These are phyloP conservation scores for Mortierella antarctica DNA, from an alignment of 192 early-diverging fungal genomes.

Conservation along the genomic window DNA sequence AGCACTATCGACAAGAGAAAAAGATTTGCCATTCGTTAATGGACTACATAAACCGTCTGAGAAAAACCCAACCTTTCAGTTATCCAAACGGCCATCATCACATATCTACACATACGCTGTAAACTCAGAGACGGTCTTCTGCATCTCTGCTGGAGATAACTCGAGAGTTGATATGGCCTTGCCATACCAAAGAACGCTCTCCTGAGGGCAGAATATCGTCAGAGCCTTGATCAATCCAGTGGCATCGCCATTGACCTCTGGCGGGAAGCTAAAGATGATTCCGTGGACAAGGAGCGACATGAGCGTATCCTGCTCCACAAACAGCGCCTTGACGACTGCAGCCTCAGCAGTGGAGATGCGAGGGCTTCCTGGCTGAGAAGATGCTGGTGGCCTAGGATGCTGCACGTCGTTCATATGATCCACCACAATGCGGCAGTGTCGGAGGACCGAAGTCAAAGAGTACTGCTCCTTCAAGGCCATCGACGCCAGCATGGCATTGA, in stretches of 20 bases:
- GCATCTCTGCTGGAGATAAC: slow-evolving; percentile 56
- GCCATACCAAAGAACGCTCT: slow-evolving; percentile 62
- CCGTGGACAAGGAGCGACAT: slow-evolving; percentile 64
- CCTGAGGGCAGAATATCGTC: slow-evolving; percentile 58
- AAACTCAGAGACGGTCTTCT: slow-evolving; percentile 66
- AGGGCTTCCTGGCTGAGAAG: slow-evolving; percentile 5
- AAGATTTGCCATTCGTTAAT: not conserved
- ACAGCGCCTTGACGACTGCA: slow-evolving; percentile 50
- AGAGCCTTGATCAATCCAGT: slow-evolving; percentile 61
- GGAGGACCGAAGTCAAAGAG: slow-evolving; percentile 61
- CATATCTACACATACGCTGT: slow-evolving; percentile 58
- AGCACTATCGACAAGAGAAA: slow-evolving; percentile 51
- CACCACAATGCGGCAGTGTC: slow-evolving; percentile 60
- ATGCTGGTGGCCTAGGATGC: slow-evolving; percentile 19
- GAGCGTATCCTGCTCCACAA: slow-evolving; percentile 58
- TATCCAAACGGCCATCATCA: not conserved
- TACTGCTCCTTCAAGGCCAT: slow-evolving; percentile 63
- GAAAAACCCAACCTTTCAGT: too few species aligned
- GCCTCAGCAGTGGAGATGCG: slow-evolving; percentile 35
- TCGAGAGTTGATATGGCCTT: slow-evolving; percentile 60
- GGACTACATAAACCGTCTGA: too few species aligned
- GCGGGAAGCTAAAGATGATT: slow-evolving; percentile 63
- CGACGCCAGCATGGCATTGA: slow-evolving; percentile 73
- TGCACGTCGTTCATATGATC: slow-evolving; percentile 39
- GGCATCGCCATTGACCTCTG: slow-evolving; percentile 66